Percentiles rank a stretch among this genome's conserved stretches.
phyloP scores from a whole-genome alignment of 257 asterid species.

The Petrea volubilis region DNA sequence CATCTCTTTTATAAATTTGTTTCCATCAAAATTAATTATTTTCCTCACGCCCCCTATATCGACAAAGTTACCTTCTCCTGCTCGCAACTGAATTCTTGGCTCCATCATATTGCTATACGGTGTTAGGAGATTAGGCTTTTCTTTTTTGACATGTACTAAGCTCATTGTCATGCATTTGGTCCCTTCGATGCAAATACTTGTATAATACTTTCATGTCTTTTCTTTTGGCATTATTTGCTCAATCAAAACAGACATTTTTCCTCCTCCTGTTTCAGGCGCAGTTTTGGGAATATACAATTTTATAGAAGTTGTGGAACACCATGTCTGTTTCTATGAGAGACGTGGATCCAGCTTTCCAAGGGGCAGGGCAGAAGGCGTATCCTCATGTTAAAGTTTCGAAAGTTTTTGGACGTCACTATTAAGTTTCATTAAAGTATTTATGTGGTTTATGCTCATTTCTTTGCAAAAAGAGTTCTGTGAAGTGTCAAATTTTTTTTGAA shows the following conservation, averaged over 20 bases:
- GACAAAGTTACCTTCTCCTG: no score
- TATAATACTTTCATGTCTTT: not conserved
- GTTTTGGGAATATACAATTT: slow-evolving; percentile 15
- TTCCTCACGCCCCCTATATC: no score
- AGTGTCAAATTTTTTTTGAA: no score
- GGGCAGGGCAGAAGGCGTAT: slow-evolving; percentile 98
- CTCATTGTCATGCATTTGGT: no score
- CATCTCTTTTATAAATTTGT: no score
- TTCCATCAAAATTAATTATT: no score
- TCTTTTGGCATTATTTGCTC: slow-evolving; percentile 14
- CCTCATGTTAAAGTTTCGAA: slow-evolving; percentile 38
- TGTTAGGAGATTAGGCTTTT: no score
- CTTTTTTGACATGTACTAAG: no score
- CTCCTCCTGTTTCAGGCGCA: slow-evolving; percentile 39
- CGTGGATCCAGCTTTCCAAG: slow-evolving; percentile 92
- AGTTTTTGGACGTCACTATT: not conserved
- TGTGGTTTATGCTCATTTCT: slow-evolving; percentile 10
- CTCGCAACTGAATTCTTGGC: no score
- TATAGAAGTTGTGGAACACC: slow-evolving; percentile 31
- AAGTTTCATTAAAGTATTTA: not conserved
- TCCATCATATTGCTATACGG: no score
- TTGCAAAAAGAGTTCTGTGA: slow-evolving; percentile 7
- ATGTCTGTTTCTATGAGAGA: slow-evolving; percentile 95
- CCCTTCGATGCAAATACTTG: slow-evolving; percentile 4
- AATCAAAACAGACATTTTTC: slow-evolving; percentile 6